Conservation (phyloP, 163 green algal species). For the Chloroidium sp. region DNA sequence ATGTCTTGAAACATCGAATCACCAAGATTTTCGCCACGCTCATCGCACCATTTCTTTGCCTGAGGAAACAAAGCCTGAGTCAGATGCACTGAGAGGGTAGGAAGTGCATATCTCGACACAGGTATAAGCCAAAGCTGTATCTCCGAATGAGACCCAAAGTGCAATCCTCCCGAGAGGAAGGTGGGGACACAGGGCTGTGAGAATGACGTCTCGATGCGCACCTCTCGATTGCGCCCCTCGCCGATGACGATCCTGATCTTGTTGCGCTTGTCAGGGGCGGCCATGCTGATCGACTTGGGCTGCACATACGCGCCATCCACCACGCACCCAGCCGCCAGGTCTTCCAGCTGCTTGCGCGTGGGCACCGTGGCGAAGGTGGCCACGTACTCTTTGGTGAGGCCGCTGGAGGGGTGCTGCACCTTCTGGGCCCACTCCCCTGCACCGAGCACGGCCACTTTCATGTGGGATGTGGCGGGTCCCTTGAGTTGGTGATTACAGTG, state of each 20-base stretch:
- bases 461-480: conserved; percentile 73
- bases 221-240: conserved; percentile 71
- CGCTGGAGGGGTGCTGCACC: conserved; percentile 66
- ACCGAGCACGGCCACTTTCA: conserved; percentile 95
- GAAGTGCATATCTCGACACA: no score
- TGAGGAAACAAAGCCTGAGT: no score
- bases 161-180: background rate
- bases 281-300: conserved; percentile 23
- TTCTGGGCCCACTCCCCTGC: conserved; percentile 59
- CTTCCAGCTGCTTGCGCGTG: conserved; percentile 33
- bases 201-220: conserved; percentile 7
- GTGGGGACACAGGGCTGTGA: conserved; percentile 7
- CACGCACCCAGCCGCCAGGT: conserved; percentile 24
- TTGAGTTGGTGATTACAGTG: conserved; percentile 56
- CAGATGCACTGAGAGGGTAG: no score
- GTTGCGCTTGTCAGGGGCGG: conserved; percentile 10
- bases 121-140: no score
- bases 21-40: no score
- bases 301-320: conserved; percentile 32
- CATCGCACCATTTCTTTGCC: no score
- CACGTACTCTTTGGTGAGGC: conserved; percentile 80
- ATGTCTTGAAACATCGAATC: no score
- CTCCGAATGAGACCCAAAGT: no score
- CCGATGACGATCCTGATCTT: conserved; percentile 56
- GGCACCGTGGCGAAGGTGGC: conserved; percentile 44